Conservation (phyloP, 83 land plant species). For the Isoetes engelmannii region DNA sequence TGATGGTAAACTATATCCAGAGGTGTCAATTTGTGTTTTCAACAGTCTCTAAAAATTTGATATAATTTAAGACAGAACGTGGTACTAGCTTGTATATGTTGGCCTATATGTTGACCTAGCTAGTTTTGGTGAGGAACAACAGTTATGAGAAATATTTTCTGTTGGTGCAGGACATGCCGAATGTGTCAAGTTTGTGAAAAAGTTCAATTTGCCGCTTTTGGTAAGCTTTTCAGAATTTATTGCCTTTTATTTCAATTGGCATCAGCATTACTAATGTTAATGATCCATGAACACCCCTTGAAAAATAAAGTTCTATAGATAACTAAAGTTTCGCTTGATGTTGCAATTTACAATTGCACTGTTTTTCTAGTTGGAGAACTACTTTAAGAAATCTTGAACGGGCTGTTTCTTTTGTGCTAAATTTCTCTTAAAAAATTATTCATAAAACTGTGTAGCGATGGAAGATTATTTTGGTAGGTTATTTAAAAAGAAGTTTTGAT, state of each 20-base stretch:
- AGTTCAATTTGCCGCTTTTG: slow-evolving; percentile 81
- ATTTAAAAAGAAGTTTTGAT: background rate
- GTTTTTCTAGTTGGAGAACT: no score
- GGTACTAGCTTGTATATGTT: background rate
- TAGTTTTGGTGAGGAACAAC: background rate
- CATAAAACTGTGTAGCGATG: background rate
- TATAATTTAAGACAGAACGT: background rate
- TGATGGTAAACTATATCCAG: slow-evolving; percentile 49
- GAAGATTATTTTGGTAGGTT: background rate
- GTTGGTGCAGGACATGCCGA: slow-evolving; percentile 75
- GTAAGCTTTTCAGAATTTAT: slow-evolving; percentile 29
- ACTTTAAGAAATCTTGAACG: no score
- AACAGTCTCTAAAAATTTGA: background rate
- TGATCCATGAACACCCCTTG: no score
- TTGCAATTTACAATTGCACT: no score
- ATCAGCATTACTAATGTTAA: no score
- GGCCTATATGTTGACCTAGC: no score
- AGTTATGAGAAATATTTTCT: slow-evolving; percentile 1
- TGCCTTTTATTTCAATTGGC: background rate
- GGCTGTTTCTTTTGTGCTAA: no score
- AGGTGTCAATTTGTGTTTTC: background rate
- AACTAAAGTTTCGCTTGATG: no score
- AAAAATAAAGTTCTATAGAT: no score
- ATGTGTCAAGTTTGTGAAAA: slow-evolving; percentile 94
- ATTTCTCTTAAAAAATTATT: background rate